Percentiles rank a stretch among this genome's conserved stretches.
Evolutionary conservation across 1,284 basidiomycete species (phyloP).

Genomic region (Hymenochaete sp.): DNA sequence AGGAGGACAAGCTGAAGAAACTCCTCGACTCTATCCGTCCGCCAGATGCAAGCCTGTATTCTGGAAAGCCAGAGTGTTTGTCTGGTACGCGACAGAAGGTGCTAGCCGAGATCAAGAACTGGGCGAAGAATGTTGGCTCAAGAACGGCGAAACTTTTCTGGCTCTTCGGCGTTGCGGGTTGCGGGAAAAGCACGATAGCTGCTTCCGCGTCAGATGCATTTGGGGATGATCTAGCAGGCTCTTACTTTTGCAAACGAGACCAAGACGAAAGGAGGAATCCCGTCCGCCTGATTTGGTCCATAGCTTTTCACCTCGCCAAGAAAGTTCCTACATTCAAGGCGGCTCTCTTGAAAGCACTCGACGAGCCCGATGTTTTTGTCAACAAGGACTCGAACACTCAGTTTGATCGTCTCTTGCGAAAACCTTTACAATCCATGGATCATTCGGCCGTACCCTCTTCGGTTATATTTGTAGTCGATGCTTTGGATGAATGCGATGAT

Average conservation of each 20-base stretch:
- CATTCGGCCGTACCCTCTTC: neutral
- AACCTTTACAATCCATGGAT: neutral
- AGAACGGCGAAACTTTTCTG: slow-evolving; percentile 3
- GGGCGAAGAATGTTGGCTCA: too few species aligned
- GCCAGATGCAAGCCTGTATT: too few species aligned
- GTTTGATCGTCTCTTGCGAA: neutral
- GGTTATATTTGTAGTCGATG: slow-evolving; percentile 4
- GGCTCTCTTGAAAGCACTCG: neutral
- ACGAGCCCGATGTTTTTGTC: neutral
- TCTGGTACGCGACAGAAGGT: too few species aligned
- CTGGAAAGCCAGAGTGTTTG: too few species aligned
- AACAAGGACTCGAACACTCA: neutral
- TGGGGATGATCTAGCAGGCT: neutral
- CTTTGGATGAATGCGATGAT: slow-evolving; percentile 8
- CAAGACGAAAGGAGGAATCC: neutral
- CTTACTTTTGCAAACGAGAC: slow-evolving; percentile 8
- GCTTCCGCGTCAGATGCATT: slow-evolving; percentile 4
- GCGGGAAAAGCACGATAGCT: slow-evolving; percentile 22
- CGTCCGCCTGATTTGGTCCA: slow-evolving; percentile 18
- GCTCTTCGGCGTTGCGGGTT: slow-evolving; percentile 27
- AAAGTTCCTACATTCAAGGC: neutral
- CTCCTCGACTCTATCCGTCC: too few species aligned
- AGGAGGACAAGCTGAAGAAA: too few species aligned
- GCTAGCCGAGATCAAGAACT: too few species aligned
- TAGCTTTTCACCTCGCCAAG: slow-evolving; percentile 19